Percentiles rank a stretch among this genome's conserved stretches.
Conservation (phyloP, 1,284 basidiomycete species). For the Xanthoconium separans region DNA sequence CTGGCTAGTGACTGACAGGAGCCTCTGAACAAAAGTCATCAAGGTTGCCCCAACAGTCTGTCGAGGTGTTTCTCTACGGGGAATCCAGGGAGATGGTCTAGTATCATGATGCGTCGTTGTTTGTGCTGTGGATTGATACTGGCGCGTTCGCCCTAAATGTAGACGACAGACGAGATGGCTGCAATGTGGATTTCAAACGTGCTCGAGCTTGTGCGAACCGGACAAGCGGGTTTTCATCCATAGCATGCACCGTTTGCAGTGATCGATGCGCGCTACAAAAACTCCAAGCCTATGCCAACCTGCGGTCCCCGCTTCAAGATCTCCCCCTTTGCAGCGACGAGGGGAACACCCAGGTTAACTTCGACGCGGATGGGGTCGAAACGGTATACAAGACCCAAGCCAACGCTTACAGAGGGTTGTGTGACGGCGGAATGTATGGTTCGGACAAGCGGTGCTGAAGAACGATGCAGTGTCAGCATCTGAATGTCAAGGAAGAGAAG, state of each 20-base stretch:
- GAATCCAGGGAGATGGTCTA: no score
- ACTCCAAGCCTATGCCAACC: constrained; percentile 91
- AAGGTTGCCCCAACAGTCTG: not conserved
- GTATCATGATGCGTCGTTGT: not conserved
- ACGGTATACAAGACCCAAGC: constrained; percentile 88
- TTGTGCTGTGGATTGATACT: no score
- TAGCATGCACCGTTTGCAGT: constrained; percentile 10
- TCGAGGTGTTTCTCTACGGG: no score
- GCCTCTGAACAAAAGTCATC: not conserved
- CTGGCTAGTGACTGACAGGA: not conserved
- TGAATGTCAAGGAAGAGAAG: not conserved
- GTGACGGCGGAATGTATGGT: constrained; percentile 21
- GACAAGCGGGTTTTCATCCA: not conserved
- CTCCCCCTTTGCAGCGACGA: constrained; percentile 79
- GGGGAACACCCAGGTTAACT: constrained; percentile 89
- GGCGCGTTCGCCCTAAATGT: no score
- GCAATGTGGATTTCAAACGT: not conserved
- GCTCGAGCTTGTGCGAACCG: not conserved
- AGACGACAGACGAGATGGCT: no score
- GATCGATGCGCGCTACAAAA: constrained; percentile 43
- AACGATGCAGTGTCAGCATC: not conserved
- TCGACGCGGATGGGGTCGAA: constrained; percentile 87
- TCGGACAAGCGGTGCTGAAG: constrained; percentile 5
- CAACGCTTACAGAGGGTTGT: constrained; percentile 73
- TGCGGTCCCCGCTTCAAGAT: constrained; percentile 81